Percentiles rank a stretch among this genome's conserved stretches.
Evolutionary conservation across 208 protist genomes (phyloP).

Genomic region (Trypanosoma mega): DNA sequence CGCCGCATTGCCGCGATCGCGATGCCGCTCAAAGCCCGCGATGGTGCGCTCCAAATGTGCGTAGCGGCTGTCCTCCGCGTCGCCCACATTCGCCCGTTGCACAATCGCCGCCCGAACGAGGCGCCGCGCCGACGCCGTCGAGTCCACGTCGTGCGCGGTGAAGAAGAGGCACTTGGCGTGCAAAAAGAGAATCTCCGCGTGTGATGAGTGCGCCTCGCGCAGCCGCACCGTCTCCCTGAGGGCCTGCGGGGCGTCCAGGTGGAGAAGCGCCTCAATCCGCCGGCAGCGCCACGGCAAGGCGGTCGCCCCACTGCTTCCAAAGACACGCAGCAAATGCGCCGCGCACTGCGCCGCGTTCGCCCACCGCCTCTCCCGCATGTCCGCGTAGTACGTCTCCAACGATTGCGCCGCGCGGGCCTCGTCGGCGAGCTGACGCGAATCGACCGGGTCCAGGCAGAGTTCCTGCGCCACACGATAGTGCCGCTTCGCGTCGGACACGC

Average conservation of each 20-base stretch:
- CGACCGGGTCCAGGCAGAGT: conserved; percentile 29
- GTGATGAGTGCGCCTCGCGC: conserved; percentile 25
- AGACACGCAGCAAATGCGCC: conserved; percentile 35
- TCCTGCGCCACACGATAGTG: conserved; percentile 53
- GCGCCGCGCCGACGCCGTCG: conserved; percentile 36
- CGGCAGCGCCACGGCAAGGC: conserved; percentile 49
- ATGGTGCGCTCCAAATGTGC: conserved; percentile 53
- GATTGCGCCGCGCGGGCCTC: conserved; percentile 40
- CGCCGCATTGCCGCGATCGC: conserved; percentile 69
- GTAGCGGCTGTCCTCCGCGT: conserved; percentile 43
- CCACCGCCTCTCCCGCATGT: conserved; percentile 41
- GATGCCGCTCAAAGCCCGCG: conserved; percentile 51
- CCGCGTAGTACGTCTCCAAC: conserved; percentile 50
- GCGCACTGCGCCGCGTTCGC: conserved; percentile 33
- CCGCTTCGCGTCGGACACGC: conserved; percentile 32
- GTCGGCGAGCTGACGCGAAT: conserved; percentile 29
- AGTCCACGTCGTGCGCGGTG: conserved; percentile 57
- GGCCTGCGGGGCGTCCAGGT: conserved; percentile 40
- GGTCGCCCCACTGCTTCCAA: conserved; percentile 35
- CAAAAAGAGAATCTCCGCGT: conserved; percentile 52
- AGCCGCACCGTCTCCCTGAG: conserved; percentile 42
- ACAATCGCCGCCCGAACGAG: conserved; percentile 38
- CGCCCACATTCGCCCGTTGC: conserved; percentile 32
- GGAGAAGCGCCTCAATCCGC: conserved; percentile 55
- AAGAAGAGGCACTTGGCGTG: conserved; percentile 79